Base-by-base conservation (phyloP, 768 basidiomycete genomes). In the Trametopsis cervina region DNA sequence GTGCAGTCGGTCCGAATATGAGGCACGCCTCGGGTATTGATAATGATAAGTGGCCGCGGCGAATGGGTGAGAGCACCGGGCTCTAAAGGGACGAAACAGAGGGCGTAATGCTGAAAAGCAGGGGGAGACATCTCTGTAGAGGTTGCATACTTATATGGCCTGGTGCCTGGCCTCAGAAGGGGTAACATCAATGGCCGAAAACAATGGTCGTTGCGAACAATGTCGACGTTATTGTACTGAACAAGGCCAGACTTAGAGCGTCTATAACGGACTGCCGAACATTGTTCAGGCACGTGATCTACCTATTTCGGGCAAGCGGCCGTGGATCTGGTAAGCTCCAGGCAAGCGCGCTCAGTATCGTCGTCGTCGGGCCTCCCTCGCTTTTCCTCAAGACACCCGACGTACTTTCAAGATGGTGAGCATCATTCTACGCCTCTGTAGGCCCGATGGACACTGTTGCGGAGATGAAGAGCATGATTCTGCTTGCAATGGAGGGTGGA, bases 401-500 rank as follows among this genome's bases (percentile, higher is more conserved):
- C 47, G 46, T 50, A 46, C 49, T 51, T 59, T 49, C 60, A 66
- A 56, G 54, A 68, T 68, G 66, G 66, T 68, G 58, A 68, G 66
- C 57, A 49, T 26, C 38, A 42, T 46, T 27, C 41, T 47, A 43
- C 33, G 40, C 15, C 48, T 17, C 26, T 46, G 20, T 39, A 45
- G 35, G 18, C 49, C 46, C 44, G n/a, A 29, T 33, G 22, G 48
- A 37, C 46, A 50, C 42, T 35, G 38, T 33, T 37, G 9, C 37
- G 29, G 51, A 46, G 20, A 47, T 51, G 39, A 37, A 59, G 54
- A 24, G 26, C 33, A 45, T 17, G 39, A 43, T 26, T 18, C 41
- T 41, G 15, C 35, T 35, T 21, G 51, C 49, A 51, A 47, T 4
- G 27, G 29, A 33, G 47, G 62, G 45, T 69, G 67, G 66, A 69